A percentile compares a stretch with the other conserved stretches of the same genome.
Evolutionary conservation across 108 stramenopile genomes (phyloP).

Genomic region (Conticribra guillardii): DNA sequence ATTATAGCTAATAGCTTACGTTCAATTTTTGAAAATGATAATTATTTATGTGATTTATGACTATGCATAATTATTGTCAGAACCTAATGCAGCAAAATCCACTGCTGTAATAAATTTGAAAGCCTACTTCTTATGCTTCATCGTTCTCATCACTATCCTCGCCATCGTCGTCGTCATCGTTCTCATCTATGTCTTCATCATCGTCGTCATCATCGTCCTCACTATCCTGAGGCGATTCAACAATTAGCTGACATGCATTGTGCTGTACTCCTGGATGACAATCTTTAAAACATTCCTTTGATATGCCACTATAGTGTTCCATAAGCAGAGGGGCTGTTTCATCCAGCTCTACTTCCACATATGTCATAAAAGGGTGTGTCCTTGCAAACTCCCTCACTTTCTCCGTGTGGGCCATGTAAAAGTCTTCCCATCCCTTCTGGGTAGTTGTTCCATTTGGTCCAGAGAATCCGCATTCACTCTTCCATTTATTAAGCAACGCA

Average conservation of each 20-base stretch:
- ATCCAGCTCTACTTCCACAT: slow-evolving; percentile 19
- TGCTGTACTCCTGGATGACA: slow-evolving; percentile 21
- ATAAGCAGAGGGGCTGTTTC: slow-evolving; percentile 9
- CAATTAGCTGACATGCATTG: neutral
- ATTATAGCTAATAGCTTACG: neutral
- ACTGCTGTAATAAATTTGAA: neutral
- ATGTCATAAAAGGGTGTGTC: slow-evolving; percentile 11
- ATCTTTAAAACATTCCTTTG: slow-evolving; percentile 9
- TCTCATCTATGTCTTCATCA: neutral
- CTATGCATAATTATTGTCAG: neutral
- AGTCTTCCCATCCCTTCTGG: slow-evolving; percentile 19
- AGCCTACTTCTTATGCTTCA: neutral
- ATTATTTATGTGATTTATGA: neutral
- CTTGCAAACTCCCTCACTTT: slow-evolving; percentile 23
- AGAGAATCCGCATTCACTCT: slow-evolving; percentile 10
- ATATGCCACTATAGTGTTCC: slow-evolving; percentile 16
- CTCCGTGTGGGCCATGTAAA: slow-evolving; percentile 25
- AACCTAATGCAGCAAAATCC: neutral
- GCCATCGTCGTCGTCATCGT: neutral
- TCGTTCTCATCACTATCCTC: neutral
- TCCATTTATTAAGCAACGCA: slow-evolving; percentile 12
- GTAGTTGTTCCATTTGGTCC: neutral
- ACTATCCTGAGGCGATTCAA: neutral
- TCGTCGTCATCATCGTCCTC: neutral
- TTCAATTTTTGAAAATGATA: neutral